A percentile compares a stretch with the other conserved stretches of the same genome.
These are phyloP conservation scores for Fusarium sp. DNA, from an alignment of 2,329 filamentous ascomycete species.

Conservation along the genomic window DNA sequence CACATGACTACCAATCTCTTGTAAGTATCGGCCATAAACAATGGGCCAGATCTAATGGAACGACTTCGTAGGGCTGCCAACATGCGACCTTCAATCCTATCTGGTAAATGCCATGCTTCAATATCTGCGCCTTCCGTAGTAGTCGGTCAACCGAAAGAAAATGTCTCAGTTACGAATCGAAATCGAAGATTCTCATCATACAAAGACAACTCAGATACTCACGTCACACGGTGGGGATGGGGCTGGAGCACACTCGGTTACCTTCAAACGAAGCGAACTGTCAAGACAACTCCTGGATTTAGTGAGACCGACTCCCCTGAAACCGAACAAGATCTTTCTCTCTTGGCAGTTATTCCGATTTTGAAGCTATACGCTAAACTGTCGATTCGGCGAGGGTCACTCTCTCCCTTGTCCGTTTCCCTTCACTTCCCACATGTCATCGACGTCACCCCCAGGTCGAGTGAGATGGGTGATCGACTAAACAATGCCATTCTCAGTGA, in stretches of 20 bases:
- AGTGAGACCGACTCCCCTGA: fast-evolving
- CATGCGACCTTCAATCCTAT: background rate
- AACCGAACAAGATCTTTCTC: background rate
- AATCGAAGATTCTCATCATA: background rate
- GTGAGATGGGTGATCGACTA: background rate
- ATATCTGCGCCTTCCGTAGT: background rate
- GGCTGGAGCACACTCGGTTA: background rate
- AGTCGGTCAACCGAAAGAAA: background rate
- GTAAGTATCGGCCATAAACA: background rate
- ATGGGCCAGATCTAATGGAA: background rate
- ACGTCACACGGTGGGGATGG: background rate
- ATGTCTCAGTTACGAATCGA: too few species aligned
- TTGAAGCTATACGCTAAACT: background rate
- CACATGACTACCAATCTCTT: background rate
- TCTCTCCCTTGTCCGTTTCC: background rate
- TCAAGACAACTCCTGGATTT: background rate
- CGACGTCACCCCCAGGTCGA: fast-evolving
- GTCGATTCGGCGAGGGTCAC: background rate
- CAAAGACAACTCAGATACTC: background rate
- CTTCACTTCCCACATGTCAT: conserved; percentile 9
- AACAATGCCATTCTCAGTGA: fast-evolving
- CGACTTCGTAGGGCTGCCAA: background rate
- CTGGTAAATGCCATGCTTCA: too few species aligned
- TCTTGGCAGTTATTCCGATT: background rate
- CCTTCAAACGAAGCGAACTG: background rate